phyloP scores from a whole-genome alignment of 768 basidiomycete species.

The Leccinum olivaceopallidum region DNA sequence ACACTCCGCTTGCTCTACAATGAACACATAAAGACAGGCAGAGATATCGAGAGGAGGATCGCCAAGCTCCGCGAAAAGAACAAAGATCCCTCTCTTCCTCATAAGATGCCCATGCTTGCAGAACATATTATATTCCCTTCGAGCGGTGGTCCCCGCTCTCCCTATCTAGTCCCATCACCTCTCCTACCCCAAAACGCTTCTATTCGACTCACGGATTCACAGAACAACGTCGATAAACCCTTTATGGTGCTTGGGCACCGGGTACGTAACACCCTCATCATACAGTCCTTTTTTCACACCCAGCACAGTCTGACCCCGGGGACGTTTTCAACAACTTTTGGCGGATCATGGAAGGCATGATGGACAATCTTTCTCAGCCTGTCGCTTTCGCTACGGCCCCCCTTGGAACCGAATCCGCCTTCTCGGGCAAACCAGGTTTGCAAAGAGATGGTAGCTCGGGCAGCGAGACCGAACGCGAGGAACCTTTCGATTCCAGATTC shows the following conservation, averaged over 20 bases:
- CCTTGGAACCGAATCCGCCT: slow-evolving; percentile 45
- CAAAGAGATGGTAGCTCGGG: slow-evolving; percentile 54
- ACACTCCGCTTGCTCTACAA: slow-evolving; percentile 75
- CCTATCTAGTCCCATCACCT: slow-evolving; percentile 41
- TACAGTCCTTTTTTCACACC: not conserved
- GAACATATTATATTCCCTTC: slow-evolving; percentile 26
- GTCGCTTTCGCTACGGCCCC: slow-evolving; percentile 82
- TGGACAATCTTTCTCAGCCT: slow-evolving; percentile 81
- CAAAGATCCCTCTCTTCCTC: slow-evolving; percentile 73
- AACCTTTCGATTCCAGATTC: slow-evolving; percentile 58
- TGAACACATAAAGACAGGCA: slow-evolving; percentile 69
- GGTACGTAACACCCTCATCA: slow-evolving; percentile 38
- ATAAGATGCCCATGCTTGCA: slow-evolving; percentile 43
- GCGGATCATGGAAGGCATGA: slow-evolving; percentile 84
- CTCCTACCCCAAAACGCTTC: slow-evolving; percentile 45
- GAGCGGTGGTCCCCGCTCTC: slow-evolving; percentile 12
- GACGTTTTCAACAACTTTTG: slow-evolving; percentile 91
- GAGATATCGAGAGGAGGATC: slow-evolving; percentile 72
- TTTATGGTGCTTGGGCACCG: slow-evolving; percentile 87
- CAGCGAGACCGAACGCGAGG: slow-evolving; percentile 70
- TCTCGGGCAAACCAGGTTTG: slow-evolving; percentile 25
- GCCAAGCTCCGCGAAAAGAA: slow-evolving; percentile 73
- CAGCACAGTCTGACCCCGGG: slow-evolving; percentile 67
- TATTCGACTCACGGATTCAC: slow-evolving; percentile 45
- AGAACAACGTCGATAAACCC: slow-evolving; percentile 77